phyloP scores from a whole-genome alignment of 371 early-diverging fungal genomes.

The Saksenaea vasiformis region DNA sequence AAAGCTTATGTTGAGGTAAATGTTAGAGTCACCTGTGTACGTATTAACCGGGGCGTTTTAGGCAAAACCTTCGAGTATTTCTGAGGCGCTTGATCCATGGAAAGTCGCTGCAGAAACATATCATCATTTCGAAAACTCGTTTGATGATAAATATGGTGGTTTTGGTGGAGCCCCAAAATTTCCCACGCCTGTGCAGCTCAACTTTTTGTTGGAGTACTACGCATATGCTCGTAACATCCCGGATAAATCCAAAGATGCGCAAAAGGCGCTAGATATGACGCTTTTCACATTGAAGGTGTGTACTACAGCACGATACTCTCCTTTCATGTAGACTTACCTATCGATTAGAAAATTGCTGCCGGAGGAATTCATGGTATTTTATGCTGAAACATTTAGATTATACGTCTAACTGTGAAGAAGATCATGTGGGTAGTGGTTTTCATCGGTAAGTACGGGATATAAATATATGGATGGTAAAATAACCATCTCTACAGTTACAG shows the following conservation, averaged over 20 bases:
- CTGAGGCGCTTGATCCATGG: slow-evolving; percentile 11
- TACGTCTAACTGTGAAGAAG: slow-evolving; percentile 17
- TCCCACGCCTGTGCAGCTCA: slow-evolving; percentile 61
- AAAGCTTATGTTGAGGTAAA: slow-evolving; percentile 36
- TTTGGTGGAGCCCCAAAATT: slow-evolving; percentile 69
- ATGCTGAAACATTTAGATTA: not conserved
- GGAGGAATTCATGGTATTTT: slow-evolving; percentile 68
- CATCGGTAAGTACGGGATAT: slow-evolving; percentile 44
- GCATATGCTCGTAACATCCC: slow-evolving; percentile 30
- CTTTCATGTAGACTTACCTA: not conserved
- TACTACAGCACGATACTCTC: not conserved
- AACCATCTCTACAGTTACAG: slow-evolving; percentile 35
- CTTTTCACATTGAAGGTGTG: slow-evolving; percentile 52
- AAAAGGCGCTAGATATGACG: slow-evolving; percentile 59
- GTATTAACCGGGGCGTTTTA: not conserved
- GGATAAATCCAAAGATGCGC: slow-evolving; percentile 23
- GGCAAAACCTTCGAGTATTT: slow-evolving; percentile 22
- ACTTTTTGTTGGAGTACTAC: slow-evolving; percentile 58
- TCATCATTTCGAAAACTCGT: slow-evolving; percentile 38
- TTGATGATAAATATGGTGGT: slow-evolving; percentile 60
- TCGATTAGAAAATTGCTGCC: slow-evolving; percentile 42
- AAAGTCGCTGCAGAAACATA: slow-evolving; percentile 33
- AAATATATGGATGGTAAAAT: slow-evolving; percentile 8
- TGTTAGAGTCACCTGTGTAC: not conserved
- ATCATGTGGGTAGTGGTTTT: slow-evolving; percentile 65